A percentile compares a stretch with the other conserved stretches of the same genome.
phyloP scores from a whole-genome alignment of 352 stramenopile genomes.

The Phytophthora foliorum region DNA sequence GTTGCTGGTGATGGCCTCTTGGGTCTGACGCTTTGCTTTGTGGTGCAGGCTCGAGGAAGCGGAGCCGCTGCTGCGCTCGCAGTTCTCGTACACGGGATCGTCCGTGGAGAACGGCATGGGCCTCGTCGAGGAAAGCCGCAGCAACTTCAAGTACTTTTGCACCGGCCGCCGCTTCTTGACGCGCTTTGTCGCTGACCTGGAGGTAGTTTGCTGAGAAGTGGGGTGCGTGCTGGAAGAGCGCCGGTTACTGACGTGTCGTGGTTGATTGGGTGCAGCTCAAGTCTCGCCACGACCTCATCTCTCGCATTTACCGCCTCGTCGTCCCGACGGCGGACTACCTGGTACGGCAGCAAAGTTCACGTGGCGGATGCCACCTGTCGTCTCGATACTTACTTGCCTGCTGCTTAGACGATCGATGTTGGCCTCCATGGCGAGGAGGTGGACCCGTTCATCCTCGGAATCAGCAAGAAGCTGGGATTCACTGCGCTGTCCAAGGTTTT shows the following conservation, averaged over 20 bases:
- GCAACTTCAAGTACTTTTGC: constrained; percentile 90
- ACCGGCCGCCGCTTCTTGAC: constrained; percentile 82
- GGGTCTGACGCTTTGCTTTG: neutral
- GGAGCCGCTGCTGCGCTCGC: constrained; percentile 68
- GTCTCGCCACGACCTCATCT: constrained; percentile 74
- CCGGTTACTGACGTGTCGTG: neutral
- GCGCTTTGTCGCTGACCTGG: constrained; percentile 71
- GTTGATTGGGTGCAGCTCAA: constrained; percentile 40
- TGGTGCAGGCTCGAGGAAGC: constrained; percentile 64
- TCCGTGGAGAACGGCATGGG: constrained; percentile 67
- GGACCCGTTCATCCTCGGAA: constrained; percentile 76
- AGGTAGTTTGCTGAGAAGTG: constrained; percentile 39
- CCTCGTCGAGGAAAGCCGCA: constrained; percentile 75
- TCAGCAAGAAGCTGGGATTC: constrained; percentile 83
- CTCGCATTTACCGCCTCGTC: constrained; percentile 58
- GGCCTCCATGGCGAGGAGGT: constrained; percentile 63
- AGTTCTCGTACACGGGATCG: constrained; percentile 82
- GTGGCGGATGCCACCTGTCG: neutral
- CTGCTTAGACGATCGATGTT: constrained; percentile 72
- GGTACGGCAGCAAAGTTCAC: constrained; percentile 34
- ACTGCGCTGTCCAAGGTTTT: constrained; percentile 76
- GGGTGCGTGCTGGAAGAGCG: neutral
- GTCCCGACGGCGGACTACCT: constrained; percentile 61
- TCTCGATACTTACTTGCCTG: constrained; percentile 9
- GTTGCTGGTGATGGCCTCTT: neutral